Evolutionary conservation across 2,329 filamentous ascomycete species (phyloP).

Genomic region (Beauveria varroae): DNA sequence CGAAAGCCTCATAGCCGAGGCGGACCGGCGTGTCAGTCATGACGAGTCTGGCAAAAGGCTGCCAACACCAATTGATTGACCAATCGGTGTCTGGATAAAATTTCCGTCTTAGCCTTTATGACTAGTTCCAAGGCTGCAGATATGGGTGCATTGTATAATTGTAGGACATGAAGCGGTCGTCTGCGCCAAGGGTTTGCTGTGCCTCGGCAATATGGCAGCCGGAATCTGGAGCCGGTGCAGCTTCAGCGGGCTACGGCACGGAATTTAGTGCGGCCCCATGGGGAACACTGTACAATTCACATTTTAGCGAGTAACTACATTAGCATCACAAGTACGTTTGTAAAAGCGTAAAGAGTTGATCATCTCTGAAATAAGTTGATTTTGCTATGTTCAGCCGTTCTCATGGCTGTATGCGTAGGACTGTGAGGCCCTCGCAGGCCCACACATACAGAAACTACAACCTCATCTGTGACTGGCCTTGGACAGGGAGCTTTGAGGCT

Average conservation of each 20-base stretch:
- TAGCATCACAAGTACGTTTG: background rate
- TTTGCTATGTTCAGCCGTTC: background rate
- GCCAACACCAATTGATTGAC: background rate
- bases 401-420: too few species aligned
- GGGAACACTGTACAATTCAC: background rate
- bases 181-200: background rate
- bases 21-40: background rate
- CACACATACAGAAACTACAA: background rate
- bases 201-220: background rate
- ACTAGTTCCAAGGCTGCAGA: background rate
- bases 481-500: conserved; percentile 50
- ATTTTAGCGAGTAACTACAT: too few species aligned
- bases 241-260: background rate
- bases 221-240: background rate
- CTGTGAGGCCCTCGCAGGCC: too few species aligned
- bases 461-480: background rate
- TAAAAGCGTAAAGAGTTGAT: background rate
- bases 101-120: too few species aligned
- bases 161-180: background rate
- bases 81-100: background rate
- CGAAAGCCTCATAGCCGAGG: conserved; percentile 8
- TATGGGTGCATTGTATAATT: background rate
- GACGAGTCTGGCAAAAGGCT: background rate
- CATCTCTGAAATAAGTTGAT: too few species aligned
- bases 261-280: background rate